Conservation (phyloP, 306 rosid genomes). For the barrel medic (Medicago truncatula) region DNA sequence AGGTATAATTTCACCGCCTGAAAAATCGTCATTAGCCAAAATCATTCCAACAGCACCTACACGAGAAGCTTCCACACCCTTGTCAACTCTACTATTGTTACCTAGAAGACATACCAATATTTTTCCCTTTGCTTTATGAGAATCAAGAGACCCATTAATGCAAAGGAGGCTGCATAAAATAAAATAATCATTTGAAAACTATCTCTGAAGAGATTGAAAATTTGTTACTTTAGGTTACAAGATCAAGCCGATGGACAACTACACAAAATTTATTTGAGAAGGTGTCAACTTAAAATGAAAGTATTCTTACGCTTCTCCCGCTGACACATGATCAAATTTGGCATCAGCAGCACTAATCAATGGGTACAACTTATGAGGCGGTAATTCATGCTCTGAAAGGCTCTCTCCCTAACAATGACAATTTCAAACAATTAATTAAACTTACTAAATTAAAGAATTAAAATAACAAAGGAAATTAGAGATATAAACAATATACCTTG, state of each 20-base stretch:
- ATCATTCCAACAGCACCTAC: slow-evolving; percentile 79
- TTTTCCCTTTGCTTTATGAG: slow-evolving; percentile 62
- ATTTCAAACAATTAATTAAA: not conserved
- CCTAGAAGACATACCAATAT: slow-evolving; percentile 68
- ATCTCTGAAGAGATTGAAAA: too few species aligned
- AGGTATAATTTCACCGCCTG: slow-evolving; percentile 24
- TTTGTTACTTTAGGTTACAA: too few species aligned
- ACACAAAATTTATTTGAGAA: not conserved
- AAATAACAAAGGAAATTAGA: not conserved
- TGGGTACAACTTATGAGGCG: slow-evolving; percentile 54
- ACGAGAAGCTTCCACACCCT: slow-evolving; percentile 48
- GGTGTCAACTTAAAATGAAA: not conserved
- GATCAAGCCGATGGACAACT: too few species aligned
- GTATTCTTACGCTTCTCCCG: slow-evolving; percentile 45
- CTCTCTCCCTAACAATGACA: slow-evolving; percentile 57
- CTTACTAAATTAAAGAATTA: not conserved
- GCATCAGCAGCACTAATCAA: slow-evolving; percentile 54
- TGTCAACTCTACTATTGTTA: slow-evolving; percentile 15
- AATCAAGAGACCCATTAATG: slow-evolving; percentile 49
- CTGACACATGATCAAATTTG: not conserved
- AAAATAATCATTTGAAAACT: not conserved
- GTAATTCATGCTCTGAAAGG: slow-evolving; percentile 52
- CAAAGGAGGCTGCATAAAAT: slow-evolving; percentile 52
- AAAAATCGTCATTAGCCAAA: slow-evolving; percentile 34
- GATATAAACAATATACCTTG: slow-evolving; percentile 32